Conservation (phyloP, 768 basidiomycete species). For the Udeniomyces megalosporus region DNA sequence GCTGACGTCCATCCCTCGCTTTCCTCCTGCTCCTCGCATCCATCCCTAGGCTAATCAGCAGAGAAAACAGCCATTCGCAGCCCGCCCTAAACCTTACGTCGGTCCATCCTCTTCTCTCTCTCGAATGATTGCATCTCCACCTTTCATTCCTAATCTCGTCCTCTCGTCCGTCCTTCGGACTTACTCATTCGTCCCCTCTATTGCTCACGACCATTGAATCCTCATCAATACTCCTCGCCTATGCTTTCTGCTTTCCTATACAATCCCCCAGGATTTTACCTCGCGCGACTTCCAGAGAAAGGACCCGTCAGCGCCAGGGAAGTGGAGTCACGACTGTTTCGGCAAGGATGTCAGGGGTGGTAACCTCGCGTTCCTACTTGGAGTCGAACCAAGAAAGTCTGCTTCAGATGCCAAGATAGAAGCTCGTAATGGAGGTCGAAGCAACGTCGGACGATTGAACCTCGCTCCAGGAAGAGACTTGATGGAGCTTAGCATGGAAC, state of each 20-base stretch:
- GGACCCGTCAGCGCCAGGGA: background rate
- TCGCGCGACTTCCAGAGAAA: background rate
- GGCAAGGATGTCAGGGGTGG: background rate
- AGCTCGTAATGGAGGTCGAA: background rate
- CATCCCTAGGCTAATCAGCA: too few species aligned
- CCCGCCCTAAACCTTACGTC: too few species aligned
- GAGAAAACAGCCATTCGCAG: too few species aligned
- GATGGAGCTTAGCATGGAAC: background rate
- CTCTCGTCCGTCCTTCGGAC: too few species aligned
- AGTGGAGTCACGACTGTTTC: constrained; percentile 12
- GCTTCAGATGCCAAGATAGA: background rate
- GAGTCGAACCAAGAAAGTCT: background rate
- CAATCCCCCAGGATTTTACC: too few species aligned
- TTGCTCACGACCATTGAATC: background rate
- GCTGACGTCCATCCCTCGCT: too few species aligned
- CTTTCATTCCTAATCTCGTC: too few species aligned
- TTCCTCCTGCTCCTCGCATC: too few species aligned
- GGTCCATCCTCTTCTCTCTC: too few species aligned
- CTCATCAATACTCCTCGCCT: background rate
- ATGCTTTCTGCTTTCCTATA: background rate
- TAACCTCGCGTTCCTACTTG: constrained; percentile 2
- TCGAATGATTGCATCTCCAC: too few species aligned
- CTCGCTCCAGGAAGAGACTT: background rate
- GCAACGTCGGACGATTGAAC: background rate
- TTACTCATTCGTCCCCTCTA: too few species aligned